Conservation (phyloP, 371 early-diverging fungal species). For the Mucor racemosus region DNA sequence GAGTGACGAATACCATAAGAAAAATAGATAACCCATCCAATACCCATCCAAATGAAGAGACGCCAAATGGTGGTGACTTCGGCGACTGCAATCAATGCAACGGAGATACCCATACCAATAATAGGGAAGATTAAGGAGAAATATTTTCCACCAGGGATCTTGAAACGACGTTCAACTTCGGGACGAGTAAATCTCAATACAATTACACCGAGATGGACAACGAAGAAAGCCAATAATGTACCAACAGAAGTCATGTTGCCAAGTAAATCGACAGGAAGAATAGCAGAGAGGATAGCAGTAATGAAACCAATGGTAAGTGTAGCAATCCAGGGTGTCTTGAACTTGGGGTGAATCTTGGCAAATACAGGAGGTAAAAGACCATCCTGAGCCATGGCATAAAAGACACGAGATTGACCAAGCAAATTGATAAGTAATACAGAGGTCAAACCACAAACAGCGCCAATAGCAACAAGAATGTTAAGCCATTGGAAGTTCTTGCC, state of each 20-base stretch:
- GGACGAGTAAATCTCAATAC: slow-evolving; percentile 80
- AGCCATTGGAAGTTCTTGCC: slow-evolving; percentile 67
- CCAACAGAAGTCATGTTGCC: slow-evolving; percentile 88
- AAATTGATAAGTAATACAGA: slow-evolving; percentile 79
- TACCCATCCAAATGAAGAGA: slow-evolving; percentile 68
- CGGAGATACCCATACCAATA: slow-evolving; percentile 61
- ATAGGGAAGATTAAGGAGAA: slow-evolving; percentile 60
- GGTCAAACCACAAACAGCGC: slow-evolving; percentile 79
- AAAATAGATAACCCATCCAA: slow-evolving; percentile 76
- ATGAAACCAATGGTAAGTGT: slow-evolving; percentile 72
- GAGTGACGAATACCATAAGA: slow-evolving; percentile 71
- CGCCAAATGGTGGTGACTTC: slow-evolving; percentile 63
- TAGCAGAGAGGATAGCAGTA: slow-evolving; percentile 71
- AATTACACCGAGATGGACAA: slow-evolving; percentile 79
- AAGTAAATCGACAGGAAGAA: slow-evolving; percentile 83
- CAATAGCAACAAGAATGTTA: slow-evolving; percentile 71
- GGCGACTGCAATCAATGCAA: slow-evolving; percentile 68
- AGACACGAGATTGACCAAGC: slow-evolving; percentile 88
- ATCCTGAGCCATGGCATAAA: slow-evolving; percentile 87
- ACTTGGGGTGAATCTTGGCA: slow-evolving; percentile 65
- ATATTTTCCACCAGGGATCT: slow-evolving; percentile 72
- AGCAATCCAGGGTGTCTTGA: slow-evolving; percentile 77
- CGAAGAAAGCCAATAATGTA: slow-evolving; percentile 84
- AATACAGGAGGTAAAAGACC: slow-evolving; percentile 79
- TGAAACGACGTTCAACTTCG: slow-evolving; percentile 76